phyloP scores from a whole-genome alignment of 768 basidiomycete species.

The Leucosporidium yakuticum region DNA sequence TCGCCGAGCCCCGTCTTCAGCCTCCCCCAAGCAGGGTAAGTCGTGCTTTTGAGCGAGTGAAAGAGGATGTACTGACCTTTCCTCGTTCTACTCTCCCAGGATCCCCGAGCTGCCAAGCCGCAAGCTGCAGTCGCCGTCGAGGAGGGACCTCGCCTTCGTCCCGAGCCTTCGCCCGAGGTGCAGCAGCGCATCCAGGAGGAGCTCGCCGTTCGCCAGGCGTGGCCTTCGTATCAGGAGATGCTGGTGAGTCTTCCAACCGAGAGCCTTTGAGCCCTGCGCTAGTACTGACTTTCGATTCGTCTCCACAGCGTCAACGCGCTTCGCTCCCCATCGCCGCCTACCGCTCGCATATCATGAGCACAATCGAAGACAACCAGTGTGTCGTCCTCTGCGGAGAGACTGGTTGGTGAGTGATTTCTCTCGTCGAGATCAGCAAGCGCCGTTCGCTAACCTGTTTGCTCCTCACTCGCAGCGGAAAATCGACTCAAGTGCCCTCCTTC shows the following conservation, averaged over 20 bases:
- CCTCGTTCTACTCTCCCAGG: background rate
- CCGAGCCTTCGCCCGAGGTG: slow-evolving; percentile 26
- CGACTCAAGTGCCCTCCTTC: slow-evolving; percentile 89
- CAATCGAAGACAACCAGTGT: slow-evolving; percentile 68
- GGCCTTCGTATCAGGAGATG: slow-evolving; percentile 75
- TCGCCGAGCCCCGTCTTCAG: slow-evolving; percentile 49
- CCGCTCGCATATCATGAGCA: slow-evolving; percentile 62
- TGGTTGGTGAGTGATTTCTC: slow-evolving; percentile 53
- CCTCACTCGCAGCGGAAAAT: slow-evolving; percentile 69
- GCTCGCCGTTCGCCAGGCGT: slow-evolving; percentile 59
- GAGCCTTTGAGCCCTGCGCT: no score
- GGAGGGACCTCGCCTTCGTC: slow-evolving; percentile 5
- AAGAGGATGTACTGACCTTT: background rate
- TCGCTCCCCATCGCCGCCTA: slow-evolving; percentile 79
- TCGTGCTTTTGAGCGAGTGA: background rate
- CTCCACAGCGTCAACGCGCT: slow-evolving; percentile 61
- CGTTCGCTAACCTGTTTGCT: slow-evolving; percentile 10
- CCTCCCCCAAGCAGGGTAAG: slow-evolving; percentile 13
- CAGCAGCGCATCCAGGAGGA: slow-evolving; percentile 55
- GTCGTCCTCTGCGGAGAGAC: slow-evolving; percentile 82
- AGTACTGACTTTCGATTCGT: slow-evolving; percentile 6
- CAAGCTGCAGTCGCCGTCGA: slow-evolving; percentile 10
- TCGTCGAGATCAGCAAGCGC: slow-evolving; percentile 38
- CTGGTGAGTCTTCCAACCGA: slow-evolving; percentile 70
- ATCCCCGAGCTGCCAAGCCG: background rate